phyloP scores from a whole-genome alignment of 2,329 filamentous ascomycete genomes.

The Fusarium sp. region DNA sequence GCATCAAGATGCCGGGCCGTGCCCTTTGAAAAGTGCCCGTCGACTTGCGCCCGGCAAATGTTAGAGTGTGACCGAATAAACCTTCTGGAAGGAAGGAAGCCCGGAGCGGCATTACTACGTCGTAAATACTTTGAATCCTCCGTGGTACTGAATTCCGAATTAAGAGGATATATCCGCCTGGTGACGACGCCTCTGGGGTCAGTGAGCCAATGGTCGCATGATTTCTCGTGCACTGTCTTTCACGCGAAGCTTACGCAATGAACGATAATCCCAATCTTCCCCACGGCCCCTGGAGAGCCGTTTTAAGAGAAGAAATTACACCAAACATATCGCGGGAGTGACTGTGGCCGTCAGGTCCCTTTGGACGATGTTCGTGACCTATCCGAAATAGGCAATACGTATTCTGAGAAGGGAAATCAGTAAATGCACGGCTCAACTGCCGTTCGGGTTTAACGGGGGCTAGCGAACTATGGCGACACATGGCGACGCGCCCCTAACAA shows the following conservation, averaged over 20 bases:
- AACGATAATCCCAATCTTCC: neutral
- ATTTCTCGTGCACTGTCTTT: neutral
- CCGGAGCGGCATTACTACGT: neutral
- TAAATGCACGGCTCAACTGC: constrained; percentile 36
- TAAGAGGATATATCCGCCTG: neutral
- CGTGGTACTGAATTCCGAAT: neutral
- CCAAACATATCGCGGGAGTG: neutral
- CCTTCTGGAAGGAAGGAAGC: neutral
- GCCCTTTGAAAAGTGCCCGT: neutral
- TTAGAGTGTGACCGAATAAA: neutral
- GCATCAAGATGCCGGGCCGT: neutral
- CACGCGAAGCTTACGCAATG: neutral
- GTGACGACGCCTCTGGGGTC: neutral
- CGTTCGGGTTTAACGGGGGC: neutral
- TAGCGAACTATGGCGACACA: neutral
- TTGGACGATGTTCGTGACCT: neutral
- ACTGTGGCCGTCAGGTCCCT: neutral
- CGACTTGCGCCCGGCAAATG: neutral
- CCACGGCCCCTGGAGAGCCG: neutral
- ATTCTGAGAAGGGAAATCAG: constrained; percentile 40
- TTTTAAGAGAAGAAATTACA: neutral
- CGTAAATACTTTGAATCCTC: neutral
- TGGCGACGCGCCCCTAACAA: neutral
- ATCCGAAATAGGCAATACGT: constrained; percentile 39
- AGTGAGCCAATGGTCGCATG: neutral